phyloP scores from a whole-genome alignment of 306 rosid genomes.

The Fagus sylvatica region DNA sequence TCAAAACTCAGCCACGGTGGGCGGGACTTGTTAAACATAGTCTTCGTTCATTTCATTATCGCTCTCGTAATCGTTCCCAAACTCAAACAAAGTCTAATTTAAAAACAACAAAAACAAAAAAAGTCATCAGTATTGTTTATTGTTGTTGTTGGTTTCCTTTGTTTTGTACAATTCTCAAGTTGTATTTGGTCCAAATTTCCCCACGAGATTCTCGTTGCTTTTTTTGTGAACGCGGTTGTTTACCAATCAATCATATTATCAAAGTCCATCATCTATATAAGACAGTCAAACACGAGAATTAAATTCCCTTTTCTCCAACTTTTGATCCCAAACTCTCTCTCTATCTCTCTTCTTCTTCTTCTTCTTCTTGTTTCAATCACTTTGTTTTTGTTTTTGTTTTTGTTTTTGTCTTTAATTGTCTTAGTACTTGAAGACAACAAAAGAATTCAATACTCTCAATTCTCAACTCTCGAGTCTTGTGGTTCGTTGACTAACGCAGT shows the following conservation, averaged over 20 bases:
- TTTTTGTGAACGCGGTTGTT: not conserved
- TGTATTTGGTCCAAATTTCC: not conserved
- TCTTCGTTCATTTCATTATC: not conserved
- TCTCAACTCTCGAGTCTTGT: no score
- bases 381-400: not conserved
- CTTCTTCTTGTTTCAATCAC: not conserved
- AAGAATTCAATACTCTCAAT: no score
- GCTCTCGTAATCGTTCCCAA: conserved; percentile 1
- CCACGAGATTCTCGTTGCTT: conserved; percentile 30
- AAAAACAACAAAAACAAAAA: no score
- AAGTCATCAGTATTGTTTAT: conserved; percentile 1
- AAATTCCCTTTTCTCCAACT: not conserved
- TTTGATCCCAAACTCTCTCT: not conserved
- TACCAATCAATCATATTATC: not conserved
- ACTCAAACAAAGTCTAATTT: conserved; percentile 24
- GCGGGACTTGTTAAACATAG: conserved; percentile 34
- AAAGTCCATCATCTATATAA: conserved; percentile 2
- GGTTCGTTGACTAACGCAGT: not conserved
- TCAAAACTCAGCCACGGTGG: not conserved
- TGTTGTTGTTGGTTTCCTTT: conserved; percentile 3
- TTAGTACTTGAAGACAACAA: no score
- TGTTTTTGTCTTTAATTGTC: not conserved
- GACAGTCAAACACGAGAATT: conserved; percentile 39
- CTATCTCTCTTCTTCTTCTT: conserved; percentile 11
- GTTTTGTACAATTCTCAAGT: conserved; percentile 18